Evolutionary conservation across 2,329 filamentous ascomycete genomes (phyloP), one percentile per base, ranked within the genome.

Genomic region (Monilinia polystroma): DNA sequence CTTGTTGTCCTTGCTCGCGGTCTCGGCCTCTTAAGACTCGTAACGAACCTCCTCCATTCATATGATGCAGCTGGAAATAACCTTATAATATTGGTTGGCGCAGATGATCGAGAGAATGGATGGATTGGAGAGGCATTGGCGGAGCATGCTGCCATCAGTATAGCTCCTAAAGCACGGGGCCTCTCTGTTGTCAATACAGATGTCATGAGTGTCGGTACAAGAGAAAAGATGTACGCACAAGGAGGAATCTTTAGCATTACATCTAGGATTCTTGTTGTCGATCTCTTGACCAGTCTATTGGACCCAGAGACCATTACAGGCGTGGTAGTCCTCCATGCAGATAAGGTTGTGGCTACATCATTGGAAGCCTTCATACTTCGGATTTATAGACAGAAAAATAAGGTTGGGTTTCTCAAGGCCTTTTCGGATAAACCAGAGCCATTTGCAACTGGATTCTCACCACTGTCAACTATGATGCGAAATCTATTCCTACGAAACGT

Each of bases 61-160:
- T 97, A 97, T 80, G 95, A 99, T 84, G 93, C 93, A 1, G 92
- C 92, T 4, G 95, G 95, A 18, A 96, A 95, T 79, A 98, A 96
- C 75, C 82, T 99, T 65, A 89, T 99, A 59, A 82, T 99, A 55
- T 80, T 99, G 26, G 87, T 98, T 53, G 93, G 93, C 12, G 93
- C 95, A 47, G 91, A 95, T 68, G 93, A 97, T 45, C 87, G 91
- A 68, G 95, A 99, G 76, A 97, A 97, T 85, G 89, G 90, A 66
- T 98, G 94, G 93, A 93, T 99, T 68, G 95, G 95, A 72, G 95
- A 98, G 81, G 92, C 93, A 41, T 82, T 99, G 76, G 95, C 95
- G 32, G 95, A 99, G 80, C 93, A 98, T 80, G 93, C 93, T 76
- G 93, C 92, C 70, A 87, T 97, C 76, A 97, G 92, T 81, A 89